Percentiles rank a stretch among this genome's conserved stretches.
phyloP scores from a whole-genome alignment of 768 basidiomycete species.

The Clathrus columnatus region DNA sequence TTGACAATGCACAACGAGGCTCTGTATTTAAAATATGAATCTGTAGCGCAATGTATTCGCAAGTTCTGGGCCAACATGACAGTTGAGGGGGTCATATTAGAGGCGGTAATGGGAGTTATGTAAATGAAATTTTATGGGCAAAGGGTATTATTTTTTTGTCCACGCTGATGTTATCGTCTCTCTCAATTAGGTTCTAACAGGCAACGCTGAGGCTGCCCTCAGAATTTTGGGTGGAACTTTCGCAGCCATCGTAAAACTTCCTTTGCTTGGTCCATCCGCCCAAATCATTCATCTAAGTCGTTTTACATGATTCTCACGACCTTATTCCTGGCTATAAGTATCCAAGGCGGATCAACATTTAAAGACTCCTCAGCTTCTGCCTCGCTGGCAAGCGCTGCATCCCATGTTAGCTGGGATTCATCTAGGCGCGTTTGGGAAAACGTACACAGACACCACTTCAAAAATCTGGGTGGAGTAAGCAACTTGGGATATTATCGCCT shows the following conservation, averaged over 20 bases:
- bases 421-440: constrained; percentile 23
- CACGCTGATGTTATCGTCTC: not conserved
- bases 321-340: constrained; percentile 31
- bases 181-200: constrained; percentile 5
- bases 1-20: constrained; percentile 30
- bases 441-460: constrained; percentile 23
- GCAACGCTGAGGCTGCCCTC: constrained; percentile 33
- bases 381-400: constrained; percentile 18
- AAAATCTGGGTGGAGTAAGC: constrained; percentile 25
- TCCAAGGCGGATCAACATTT: constrained; percentile 24
- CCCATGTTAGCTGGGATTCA: constrained; percentile 20
- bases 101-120: constrained; percentile 15
- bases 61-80: constrained; percentile 20
- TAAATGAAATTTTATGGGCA: constrained; percentile 25
- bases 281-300: not conserved
- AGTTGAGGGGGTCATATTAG: constrained; percentile 32
- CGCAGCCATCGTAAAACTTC: constrained; percentile 18
- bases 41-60: constrained; percentile 31
- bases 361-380: constrained; percentile 29
- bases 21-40: constrained; percentile 31
- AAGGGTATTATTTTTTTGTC: constrained; percentile 21
- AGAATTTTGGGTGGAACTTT: constrained; percentile 28
- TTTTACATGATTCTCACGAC: constrained; percentile 22
- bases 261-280: not conserved
- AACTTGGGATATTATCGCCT: constrained; percentile 29